Base-by-base conservation (phyloP, 2,329 filamentous ascomycete genomes). In the Colletotrichum godetiae region DNA sequence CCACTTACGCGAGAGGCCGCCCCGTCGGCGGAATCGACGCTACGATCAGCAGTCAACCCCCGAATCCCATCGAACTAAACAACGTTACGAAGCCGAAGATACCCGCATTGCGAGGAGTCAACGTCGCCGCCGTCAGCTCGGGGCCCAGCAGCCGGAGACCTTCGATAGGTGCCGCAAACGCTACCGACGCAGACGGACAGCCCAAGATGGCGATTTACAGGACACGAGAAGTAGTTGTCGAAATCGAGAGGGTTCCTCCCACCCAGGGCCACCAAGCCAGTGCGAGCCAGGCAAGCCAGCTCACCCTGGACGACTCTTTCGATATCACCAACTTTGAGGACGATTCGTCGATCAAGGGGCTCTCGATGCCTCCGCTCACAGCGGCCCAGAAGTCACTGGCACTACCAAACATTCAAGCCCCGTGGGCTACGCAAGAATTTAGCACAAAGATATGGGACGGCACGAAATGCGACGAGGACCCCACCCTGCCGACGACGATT, bases 391-490 rank as follows among this genome's bases (percentile, higher is more conserved):
- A 73, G 12, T 49, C 67, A 3, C 46, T 71, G 1, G 71, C 71
- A 11, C 29, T 73, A 13, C 71, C 67, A 15, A 56, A 73, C 2
- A 53, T 56, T 6, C 56, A 70, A 24, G 67, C 67, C 12, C 71
- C 71, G 2, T 73, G 71, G 71, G 71, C 71, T 5, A 49, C 22
- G 1, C 52, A 62, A 29, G 49, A 61, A 19, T 73, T 73, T 67
- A 70, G 71, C 56, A 70, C 71, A 7, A 57, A 62, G 53, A 73
- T 73, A 1, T 73, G 71, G 71, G 71, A 73, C 35, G 71, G 71
- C 33, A 73, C 71, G 60, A 71, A 66, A 12, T 73, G 60, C 46
- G 71, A 73, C 46, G 66, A 73, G 56, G 60, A 71, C 46, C 71
- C 60, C n/a, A 33, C 61, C 19, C 33, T 73, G 35, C 71, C 71